These are phyloP conservation scores for Cystofilobasidium bisporidii DNA, from an alignment of 768 basidiomycete species.

Conservation along the genomic window DNA sequence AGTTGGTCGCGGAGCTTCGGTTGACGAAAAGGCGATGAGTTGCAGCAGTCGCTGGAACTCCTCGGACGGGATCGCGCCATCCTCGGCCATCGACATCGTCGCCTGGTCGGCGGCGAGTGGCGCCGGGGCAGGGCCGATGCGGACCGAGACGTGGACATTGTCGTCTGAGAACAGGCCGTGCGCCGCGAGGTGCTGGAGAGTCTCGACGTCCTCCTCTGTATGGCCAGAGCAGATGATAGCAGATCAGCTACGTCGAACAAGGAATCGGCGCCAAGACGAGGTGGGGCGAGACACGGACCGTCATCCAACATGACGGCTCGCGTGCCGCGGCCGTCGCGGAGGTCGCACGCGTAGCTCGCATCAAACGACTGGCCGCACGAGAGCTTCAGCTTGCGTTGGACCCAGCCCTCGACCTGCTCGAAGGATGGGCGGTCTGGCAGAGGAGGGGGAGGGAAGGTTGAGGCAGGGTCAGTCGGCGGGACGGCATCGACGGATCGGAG, in stretches of 20 bases:
- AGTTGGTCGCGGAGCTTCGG: neutral
- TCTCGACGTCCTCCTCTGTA: constrained; percentile 4
- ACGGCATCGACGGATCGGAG: neutral
- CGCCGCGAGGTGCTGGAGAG: neutral
- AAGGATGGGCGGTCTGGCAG: neutral
- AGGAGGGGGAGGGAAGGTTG: neutral
- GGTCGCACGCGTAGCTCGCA: neutral
- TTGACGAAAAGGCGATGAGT: neutral
- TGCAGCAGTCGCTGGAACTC: neutral
- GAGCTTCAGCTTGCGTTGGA: neutral
- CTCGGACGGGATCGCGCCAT: neutral
- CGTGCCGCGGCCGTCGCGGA: neutral
- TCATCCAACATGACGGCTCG: neutral
- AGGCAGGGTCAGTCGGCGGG: neutral
- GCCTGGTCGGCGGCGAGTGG: neutral
- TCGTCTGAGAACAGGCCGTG: neutral
- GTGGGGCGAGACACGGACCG: neutral
- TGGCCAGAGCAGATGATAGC: neutral
- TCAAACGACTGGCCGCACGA: neutral
- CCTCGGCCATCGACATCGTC: neutral
- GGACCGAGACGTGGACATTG: neutral
- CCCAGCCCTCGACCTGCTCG: neutral
- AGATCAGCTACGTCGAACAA: too few relatives aligned
- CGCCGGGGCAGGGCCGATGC: neutral
- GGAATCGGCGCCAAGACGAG: neutral